Base-by-base conservation (phyloP, 371 early-diverging fungal species). In the Mucor irregularis region DNA sequence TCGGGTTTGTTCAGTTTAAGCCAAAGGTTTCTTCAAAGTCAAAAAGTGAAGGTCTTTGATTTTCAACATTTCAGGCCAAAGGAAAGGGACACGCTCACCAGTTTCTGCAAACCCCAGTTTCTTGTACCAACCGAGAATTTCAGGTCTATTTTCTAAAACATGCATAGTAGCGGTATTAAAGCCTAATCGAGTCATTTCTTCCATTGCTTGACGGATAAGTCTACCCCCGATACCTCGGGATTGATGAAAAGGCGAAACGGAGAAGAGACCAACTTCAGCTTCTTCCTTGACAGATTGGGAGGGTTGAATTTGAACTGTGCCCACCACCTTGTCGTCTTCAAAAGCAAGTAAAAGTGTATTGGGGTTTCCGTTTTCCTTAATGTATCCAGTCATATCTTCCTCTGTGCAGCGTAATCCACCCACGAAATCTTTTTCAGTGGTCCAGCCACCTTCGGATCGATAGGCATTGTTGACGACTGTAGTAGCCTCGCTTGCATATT, bases 141-240 rank as follows among this genome's bases (percentile, higher is more conserved):
- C 83, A 4, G 60, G 44, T 42, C 83, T 68, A 47, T 73, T 74
- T 48, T 75, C 68, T 9, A 83, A 61, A 0, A 81, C 83, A 63
- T 75, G 79, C 17, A 81, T 72, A 4, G 66, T 43, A 10, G 74
- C 78, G 25, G 66, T 63, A 1, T 60, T 44, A 30, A 66, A 75
- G 3, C 74, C 64, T 38, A 76, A 56, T 10, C 5, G 17, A 14
- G 61, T 67, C 67, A 74, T 77, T 22, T 75, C 58, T 2, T 44
- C 47, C 52, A 80, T 48, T 1, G 74, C 74, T 24, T 66, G 62
- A 35, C 78, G 74, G n/a, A 83, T 52, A 2, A 83, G 65, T 38
- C 71, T 71, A 48, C 79, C 74, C 16, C 84, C 84, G 35, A 81
- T 77, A 19, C 84, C 84, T 13, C 74, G 61, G 6, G 82, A 80